Evolutionary conservation across 345 rosid species (phyloP).

Genomic region (Leavenworthia alabamica): DNA sequence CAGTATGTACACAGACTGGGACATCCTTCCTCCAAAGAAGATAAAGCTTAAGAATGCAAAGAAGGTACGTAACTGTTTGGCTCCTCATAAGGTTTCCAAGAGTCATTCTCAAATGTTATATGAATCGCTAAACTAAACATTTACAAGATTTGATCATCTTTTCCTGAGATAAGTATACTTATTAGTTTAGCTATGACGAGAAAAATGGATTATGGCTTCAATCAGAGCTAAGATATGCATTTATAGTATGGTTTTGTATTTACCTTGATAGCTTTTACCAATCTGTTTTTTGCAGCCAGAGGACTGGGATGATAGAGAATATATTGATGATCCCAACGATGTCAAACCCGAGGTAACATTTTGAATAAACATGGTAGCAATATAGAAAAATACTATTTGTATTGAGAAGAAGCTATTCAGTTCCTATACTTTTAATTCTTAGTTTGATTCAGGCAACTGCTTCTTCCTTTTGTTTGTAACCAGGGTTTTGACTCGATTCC

Average conservation of each 20-base stretch:
- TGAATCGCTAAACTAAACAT: not conserved
- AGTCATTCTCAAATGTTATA: not conserved
- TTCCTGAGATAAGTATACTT: not conserved
- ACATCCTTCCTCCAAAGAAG: slow-evolving; percentile 86
- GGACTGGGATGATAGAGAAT: slow-evolving; percentile 93
- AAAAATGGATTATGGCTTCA: not conserved
- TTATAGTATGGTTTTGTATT: not conserved
- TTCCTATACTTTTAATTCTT: not conserved
- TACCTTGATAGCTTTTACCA: not conserved
- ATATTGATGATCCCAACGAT: slow-evolving; percentile 72
- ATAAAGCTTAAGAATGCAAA: slow-evolving; percentile 67
- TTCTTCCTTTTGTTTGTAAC: slow-evolving; percentile 15
- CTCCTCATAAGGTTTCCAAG: not conserved
- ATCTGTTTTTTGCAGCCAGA: slow-evolving; percentile 50
- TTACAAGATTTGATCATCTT: not conserved
- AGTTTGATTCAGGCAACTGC: slow-evolving; percentile 1
- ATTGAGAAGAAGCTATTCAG: not conserved
- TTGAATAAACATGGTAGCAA: slow-evolving; percentile 6
- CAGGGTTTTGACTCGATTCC: slow-evolving; percentile 64
- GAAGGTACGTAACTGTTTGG: slow-evolving; percentile 66
- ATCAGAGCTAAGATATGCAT: not conserved
- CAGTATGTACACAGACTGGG: slow-evolving; percentile 92
- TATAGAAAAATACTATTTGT: not conserved
- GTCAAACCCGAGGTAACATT: slow-evolving; percentile 68
- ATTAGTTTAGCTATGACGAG: not conserved